A percentile compares a stretch with the other conserved stretches of the same genome.
Conservation (phyloP, 495 filamentous ascomycete species). For the Darksidea phi region DNA sequence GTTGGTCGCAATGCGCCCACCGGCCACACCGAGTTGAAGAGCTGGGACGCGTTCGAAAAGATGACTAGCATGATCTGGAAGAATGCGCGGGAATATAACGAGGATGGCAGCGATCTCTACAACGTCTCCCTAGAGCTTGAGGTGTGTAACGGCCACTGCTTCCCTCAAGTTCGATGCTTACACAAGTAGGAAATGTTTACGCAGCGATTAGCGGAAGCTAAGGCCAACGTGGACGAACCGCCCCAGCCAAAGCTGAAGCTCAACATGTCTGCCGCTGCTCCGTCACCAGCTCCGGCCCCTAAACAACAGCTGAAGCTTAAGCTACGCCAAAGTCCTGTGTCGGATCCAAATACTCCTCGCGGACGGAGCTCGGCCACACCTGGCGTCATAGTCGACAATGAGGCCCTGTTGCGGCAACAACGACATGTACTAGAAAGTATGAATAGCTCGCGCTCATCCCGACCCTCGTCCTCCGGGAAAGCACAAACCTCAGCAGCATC, state of each 20-base stretch:
- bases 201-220: slow-evolving; percentile 65
- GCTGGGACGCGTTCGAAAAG: slow-evolving; percentile 76
- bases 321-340: slow-evolving; percentile 47
- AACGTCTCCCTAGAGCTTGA: slow-evolving; percentile 70
- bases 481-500: slow-evolving; percentile 21
- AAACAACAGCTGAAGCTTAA: slow-evolving; percentile 42
- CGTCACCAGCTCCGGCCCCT: slow-evolving; percentile 7
- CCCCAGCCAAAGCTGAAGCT: slow-evolving; percentile 74
- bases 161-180: slow-evolving; percentile 34
- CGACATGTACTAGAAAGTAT: slow-evolving; percentile 50
- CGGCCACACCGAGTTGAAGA: slow-evolving; percentile 68
- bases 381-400: slow-evolving; percentile 53
- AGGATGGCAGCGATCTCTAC: slow-evolving; percentile 78
- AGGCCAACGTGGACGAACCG: slow-evolving; percentile 56
- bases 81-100: slow-evolving; percentile 85
- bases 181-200: slow-evolving; percentile 59
- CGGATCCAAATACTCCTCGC: slow-evolving; percentile 39
- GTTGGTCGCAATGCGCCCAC: slow-evolving; percentile 63
- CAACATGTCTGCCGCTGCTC: slow-evolving; percentile 52
- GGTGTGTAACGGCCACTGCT: slow-evolving; percentile 48
- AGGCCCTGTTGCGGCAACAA: slow-evolving; percentile 51
- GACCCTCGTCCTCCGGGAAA: slow-evolving; percentile 36
- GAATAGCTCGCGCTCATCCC: slow-evolving; percentile 41
- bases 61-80: slow-evolving; percentile 76
- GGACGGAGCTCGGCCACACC: slow-evolving; percentile 40